Evolutionary conservation across 2,329 filamentous ascomycete genomes (phyloP).

Genomic region (Colletotrichum spaethianum): DNA sequence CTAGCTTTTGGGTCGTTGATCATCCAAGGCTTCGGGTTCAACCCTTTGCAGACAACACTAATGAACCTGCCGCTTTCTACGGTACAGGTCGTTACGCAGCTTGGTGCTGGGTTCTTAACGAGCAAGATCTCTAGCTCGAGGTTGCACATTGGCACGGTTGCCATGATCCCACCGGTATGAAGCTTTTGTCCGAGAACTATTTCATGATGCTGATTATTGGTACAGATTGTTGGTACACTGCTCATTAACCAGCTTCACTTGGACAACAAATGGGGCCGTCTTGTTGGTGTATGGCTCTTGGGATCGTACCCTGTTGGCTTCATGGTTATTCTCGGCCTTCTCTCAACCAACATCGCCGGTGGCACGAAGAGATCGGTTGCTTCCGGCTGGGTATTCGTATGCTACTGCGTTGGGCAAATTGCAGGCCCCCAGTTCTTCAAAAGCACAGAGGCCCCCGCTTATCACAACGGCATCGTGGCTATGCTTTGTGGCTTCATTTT

Average conservation of each 20-base stretch:
- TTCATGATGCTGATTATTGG: background rate
- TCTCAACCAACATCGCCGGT: slow-evolving; percentile 49
- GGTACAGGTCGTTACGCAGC: slow-evolving; percentile 31
- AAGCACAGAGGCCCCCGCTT: slow-evolving; percentile 36
- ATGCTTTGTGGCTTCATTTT: slow-evolving; percentile 32
- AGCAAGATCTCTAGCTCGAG: slow-evolving; percentile 30
- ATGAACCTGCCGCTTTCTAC: slow-evolving; percentile 65
- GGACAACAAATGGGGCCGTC: slow-evolving; percentile 37
- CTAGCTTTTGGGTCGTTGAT: slow-evolving; percentile 53
- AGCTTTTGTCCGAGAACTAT: too few relatives aligned
- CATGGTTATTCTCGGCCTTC: slow-evolving; percentile 36
- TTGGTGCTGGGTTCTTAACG: slow-evolving; percentile 28
- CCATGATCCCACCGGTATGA: slow-evolving; percentile 35
- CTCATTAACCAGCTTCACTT: slow-evolving; percentile 36
- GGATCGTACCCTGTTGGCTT: slow-evolving; percentile 38
- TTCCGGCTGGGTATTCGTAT: slow-evolving; percentile 49
- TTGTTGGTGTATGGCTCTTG: slow-evolving; percentile 34
- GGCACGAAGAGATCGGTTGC: slow-evolving; percentile 48
- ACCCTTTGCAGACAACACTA: slow-evolving; percentile 66
- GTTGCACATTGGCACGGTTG: slow-evolving; percentile 24
- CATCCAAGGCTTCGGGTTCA: slow-evolving; percentile 69
- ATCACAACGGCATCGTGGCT: slow-evolving; percentile 36
- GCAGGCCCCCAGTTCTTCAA: slow-evolving; percentile 51
- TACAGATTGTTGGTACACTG: slow-evolving; percentile 31
- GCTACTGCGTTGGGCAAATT: slow-evolving; percentile 50